A percentile compares a stretch with the other conserved stretches of the same genome.
Evolutionary conservation across 192 early-diverging fungal species (phyloP).

Genomic region (Phycomyces nitens): DNA sequence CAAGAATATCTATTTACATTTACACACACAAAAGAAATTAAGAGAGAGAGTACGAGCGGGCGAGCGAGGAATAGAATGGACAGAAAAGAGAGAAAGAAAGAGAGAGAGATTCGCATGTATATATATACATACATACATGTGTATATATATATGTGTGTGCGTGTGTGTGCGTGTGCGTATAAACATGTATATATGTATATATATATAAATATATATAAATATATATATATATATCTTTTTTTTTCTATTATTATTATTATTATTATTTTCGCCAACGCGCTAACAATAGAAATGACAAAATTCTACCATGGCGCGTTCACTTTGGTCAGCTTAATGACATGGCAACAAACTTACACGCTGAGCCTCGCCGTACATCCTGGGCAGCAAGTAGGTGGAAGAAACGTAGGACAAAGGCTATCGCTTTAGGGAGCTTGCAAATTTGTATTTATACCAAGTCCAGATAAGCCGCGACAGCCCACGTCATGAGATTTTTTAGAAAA

Average conservation of each 20-base stretch:
- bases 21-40: no score
- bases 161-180: no score
- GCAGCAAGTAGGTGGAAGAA: not conserved
- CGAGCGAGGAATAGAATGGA: no score
- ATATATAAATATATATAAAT: no score
- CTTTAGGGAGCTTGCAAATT: not conserved
- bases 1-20: no score
- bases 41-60: not conserved
- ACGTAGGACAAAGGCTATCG: not conserved
- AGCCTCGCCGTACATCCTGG: not conserved
- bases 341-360: conserved; percentile 1
- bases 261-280: not conserved
- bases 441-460: not conserved
- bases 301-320: not conserved
- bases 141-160: no score
- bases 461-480: conserved; percentile 3
- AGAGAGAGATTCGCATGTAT: no score
- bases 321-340: not conserved
- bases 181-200: no score
- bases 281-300: not conserved
- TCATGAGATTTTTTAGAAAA: conserved; percentile 1
- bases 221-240: not conserved
- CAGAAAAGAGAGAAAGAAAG: no score
- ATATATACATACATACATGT: no score
- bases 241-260: not conserved